Evolutionary conservation across 306 rosid species (phyloP).

Genomic region (Malus asiatica): DNA sequence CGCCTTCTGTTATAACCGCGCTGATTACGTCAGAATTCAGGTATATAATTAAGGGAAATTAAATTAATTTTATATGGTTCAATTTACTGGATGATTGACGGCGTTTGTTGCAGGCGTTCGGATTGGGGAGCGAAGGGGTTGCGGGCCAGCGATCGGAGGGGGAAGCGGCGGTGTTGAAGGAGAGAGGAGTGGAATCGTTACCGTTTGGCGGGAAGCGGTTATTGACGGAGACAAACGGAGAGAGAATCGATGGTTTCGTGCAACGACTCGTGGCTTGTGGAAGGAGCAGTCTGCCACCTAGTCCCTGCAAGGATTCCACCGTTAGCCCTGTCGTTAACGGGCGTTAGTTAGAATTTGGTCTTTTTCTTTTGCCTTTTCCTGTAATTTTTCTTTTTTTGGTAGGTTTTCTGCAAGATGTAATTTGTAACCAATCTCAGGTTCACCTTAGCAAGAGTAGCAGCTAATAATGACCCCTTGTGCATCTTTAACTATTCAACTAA

Average conservation of each 20-base stretch:
- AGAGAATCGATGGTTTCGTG: slow-evolving; percentile 71
- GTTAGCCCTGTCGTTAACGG: slow-evolving; percentile 48
- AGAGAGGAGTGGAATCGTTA: slow-evolving; percentile 72
- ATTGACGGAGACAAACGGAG: slow-evolving; percentile 86
- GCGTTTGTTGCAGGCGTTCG: slow-evolving; percentile 51
- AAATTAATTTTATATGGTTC: neutral
- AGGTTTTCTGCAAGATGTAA: slow-evolving; percentile 9
- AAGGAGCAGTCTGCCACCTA: slow-evolving; percentile 63
- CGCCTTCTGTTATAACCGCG: slow-evolving; percentile 88
- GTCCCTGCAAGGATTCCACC: slow-evolving; percentile 67
- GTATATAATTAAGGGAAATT: slow-evolving; percentile 20
- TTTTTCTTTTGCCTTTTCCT: neutral
- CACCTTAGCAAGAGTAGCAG: slow-evolving; percentile 1
- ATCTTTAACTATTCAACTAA: neutral
- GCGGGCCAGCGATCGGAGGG: slow-evolving; percentile 24
- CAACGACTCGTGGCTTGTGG: slow-evolving; percentile 66
- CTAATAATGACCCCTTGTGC: slow-evolving; percentile 17
- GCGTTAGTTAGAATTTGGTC: slow-evolving; percentile 24
- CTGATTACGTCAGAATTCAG: slow-evolving; percentile 89
- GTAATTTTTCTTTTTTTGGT: neutral
- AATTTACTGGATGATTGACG: slow-evolving; percentile 9
- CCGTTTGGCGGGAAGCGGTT: slow-evolving; percentile 99
- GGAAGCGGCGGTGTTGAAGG: slow-evolving; percentile 53
- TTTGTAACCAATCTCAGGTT: slow-evolving; percentile 29
- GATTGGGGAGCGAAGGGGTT: slow-evolving; percentile 35